Conservation (phyloP, 2,329 filamentous ascomycete genomes). For the Colletotrichum sp. region DNA sequence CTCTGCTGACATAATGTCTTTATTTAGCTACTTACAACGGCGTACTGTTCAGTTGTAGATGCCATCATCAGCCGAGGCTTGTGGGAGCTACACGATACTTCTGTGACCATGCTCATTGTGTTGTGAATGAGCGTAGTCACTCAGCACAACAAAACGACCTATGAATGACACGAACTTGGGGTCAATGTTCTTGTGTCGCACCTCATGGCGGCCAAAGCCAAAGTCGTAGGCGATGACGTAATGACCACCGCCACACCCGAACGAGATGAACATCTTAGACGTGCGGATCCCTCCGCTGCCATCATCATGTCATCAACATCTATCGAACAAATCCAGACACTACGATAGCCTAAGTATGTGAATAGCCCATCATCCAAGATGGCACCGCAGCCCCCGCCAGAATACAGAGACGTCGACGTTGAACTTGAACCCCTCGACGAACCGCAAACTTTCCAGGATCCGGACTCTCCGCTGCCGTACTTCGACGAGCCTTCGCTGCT, state of each 20-base stretch:
- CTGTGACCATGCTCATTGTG: too few species aligned
- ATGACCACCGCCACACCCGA: neutral
- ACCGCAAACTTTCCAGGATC: neutral
- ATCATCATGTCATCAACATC: neutral
- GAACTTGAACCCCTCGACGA: neutral
- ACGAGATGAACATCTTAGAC: neutral
- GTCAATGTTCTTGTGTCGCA: too few species aligned
- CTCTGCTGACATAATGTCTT: neutral
- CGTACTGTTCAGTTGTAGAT: too few species aligned
- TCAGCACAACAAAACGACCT: too few species aligned
- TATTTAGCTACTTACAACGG: neutral
- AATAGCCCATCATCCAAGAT: neutral
- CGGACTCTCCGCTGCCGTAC: slow-evolving; percentile 7
- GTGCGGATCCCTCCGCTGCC: neutral
- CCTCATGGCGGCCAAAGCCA: too few species aligned
- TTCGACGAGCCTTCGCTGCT: neutral
- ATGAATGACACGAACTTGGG: too few species aligned
- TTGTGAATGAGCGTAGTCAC: too few species aligned
- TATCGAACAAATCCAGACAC: neutral
- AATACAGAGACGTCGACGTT: slow-evolving; percentile 5
- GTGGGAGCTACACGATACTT: too few species aligned
- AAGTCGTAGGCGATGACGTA: neutral
- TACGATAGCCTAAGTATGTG: neutral
- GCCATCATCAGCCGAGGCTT: too few species aligned
- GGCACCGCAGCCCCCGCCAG: neutral